phyloP scores from a whole-genome alignment of 805 yeast genomes.

The Myxozyma neglecta region DNA sequence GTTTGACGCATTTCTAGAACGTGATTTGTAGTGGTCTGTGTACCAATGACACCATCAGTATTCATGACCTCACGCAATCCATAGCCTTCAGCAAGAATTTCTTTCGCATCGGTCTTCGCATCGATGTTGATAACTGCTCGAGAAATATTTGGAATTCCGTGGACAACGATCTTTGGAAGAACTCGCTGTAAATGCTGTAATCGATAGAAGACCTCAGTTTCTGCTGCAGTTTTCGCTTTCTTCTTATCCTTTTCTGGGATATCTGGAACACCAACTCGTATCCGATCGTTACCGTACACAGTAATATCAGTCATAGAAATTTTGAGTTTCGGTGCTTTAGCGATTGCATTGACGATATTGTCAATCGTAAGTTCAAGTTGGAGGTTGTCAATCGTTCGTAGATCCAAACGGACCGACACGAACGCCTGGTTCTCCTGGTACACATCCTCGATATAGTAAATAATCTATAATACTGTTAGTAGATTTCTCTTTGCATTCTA shows the following conservation, averaged over 20 bases:
- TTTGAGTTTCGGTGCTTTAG: slow-evolving; percentile 84
- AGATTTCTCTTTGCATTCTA: not conserved
- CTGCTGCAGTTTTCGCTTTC: slow-evolving; percentile 24
- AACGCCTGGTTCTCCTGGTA: slow-evolving; percentile 77
- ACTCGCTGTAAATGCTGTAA: slow-evolving; percentile 87
- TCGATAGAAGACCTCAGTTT: slow-evolving; percentile 69
- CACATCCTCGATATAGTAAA: slow-evolving; percentile 89
- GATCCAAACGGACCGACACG: slow-evolving; percentile 77
- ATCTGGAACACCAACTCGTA: slow-evolving; percentile 39
- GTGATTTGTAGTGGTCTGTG: slow-evolving; percentile 86
- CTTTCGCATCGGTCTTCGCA: slow-evolving; percentile 78
- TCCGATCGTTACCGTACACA: slow-evolving; percentile 61
- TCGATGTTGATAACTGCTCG: slow-evolving; percentile 95
- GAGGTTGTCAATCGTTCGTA: slow-evolving; percentile 78
- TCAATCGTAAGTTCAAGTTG: slow-evolving; percentile 87
- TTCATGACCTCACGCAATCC: slow-evolving; percentile 95
- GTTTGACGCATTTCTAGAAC: slow-evolving; percentile 85
- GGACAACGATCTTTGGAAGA: slow-evolving; percentile 83
- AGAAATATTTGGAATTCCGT: slow-evolving; percentile 86
- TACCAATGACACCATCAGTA: slow-evolving; percentile 93
- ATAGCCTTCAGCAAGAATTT: slow-evolving; percentile 94
- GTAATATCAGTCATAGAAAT: slow-evolving; percentile 71
- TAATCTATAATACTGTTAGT: slow-evolving; percentile 45
- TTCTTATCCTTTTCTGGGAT: slow-evolving; percentile 34
- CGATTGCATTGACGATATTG: slow-evolving; percentile 80